Evolutionary conservation across 140 eudicot species (phyloP).

Genomic region (Anethum foeniculum): DNA sequence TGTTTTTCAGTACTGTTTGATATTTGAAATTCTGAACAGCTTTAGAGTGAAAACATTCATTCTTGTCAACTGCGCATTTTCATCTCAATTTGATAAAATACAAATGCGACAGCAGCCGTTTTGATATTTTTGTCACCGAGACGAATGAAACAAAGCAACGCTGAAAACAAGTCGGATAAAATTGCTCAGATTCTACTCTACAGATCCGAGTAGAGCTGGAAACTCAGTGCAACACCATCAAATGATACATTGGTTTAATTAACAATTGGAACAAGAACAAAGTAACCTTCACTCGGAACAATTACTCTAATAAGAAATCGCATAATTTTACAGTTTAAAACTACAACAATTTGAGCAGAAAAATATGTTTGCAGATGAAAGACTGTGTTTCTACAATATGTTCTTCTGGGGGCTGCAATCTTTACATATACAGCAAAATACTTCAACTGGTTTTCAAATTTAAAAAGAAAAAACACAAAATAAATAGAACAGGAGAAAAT

Average conservation of each 20-base stretch:
- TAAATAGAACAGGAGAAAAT: no score
- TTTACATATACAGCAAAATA: not conserved
- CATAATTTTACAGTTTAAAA: no score
- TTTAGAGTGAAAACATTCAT: not conserved
- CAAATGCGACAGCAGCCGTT: no score
- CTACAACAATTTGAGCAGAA: not conserved
- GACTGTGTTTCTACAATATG: no score
- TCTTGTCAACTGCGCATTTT: not conserved
- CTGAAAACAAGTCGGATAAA: no score
- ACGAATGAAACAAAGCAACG: no score
- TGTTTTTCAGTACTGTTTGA: not conserved
- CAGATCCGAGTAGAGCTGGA: not conserved
- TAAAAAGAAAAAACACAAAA: no score
- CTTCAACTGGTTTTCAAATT: no score
- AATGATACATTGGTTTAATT: no score
- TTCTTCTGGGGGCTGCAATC: not conserved
- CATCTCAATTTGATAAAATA: not conserved
- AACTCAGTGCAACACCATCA: not conserved
- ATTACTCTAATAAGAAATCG: not conserved
- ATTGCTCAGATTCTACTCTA: not conserved
- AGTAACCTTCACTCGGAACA: no score
- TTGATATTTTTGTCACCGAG: no score
- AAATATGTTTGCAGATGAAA: no score
- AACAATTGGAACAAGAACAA: not conserved
- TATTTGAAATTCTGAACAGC: not conserved